Evolutionary conservation across 768 basidiomycete genomes (phyloP).

Genomic region (Termitomyces titanicus): DNA sequence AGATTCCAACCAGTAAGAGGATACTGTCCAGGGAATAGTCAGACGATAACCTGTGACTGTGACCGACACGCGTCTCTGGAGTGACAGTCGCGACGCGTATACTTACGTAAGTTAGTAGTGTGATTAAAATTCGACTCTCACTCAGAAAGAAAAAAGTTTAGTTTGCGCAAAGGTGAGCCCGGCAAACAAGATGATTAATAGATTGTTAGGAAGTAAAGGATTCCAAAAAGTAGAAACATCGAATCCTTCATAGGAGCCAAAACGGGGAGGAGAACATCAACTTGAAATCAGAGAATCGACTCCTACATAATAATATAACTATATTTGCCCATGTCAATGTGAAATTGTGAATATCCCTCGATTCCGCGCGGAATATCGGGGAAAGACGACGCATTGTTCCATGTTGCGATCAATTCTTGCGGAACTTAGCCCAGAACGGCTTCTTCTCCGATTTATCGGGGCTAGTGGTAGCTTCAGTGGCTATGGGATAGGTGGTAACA

Average conservation of each 20-base stretch:
- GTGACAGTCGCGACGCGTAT: too few species aligned
- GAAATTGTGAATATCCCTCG: too few species aligned
- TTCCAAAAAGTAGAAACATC: not conserved
- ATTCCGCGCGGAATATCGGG: not conserved
- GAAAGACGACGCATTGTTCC: not conserved
- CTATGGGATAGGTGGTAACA: slow-evolving; percentile 32
- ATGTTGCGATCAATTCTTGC: slow-evolving; percentile 24
- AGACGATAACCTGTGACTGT: too few species aligned
- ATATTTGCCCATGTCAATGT: not conserved
- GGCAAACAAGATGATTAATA: not conserved
- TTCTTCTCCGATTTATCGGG: slow-evolving; percentile 24
- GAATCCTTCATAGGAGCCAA: too few species aligned
- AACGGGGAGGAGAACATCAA: too few species aligned
- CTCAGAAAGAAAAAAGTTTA: too few species aligned
- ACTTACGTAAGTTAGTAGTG: too few species aligned
- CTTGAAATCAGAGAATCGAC: too few species aligned
- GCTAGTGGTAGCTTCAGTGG: slow-evolving; percentile 33
- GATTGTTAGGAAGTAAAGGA: not conserved
- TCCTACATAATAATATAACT: too few species aligned
- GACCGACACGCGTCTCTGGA: not conserved
- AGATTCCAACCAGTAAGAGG: not conserved
- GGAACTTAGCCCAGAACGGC: slow-evolving; percentile 33
- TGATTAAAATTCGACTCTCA: too few species aligned
- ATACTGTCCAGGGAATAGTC: too few species aligned
- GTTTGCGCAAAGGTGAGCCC: not conserved